These are phyloP conservation scores for Ophiostoma novo-ulmi DNA, from an alignment of 2,329 filamentous ascomycete species.

Conservation along the genomic window DNA sequence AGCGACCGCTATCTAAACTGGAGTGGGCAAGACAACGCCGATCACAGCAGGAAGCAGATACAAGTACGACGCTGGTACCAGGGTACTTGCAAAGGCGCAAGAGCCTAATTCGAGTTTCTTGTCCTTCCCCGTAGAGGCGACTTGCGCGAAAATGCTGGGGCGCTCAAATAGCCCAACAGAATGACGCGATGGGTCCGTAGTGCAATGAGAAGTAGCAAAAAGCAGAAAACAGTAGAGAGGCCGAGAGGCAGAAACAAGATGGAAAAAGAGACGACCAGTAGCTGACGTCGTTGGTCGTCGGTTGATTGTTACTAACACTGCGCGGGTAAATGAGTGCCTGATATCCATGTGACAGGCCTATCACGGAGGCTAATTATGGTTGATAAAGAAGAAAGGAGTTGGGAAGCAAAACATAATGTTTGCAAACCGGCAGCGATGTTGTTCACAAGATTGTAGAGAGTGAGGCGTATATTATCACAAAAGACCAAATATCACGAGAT, in stretches of 20 bases:
- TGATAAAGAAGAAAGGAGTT: slow-evolving; percentile 11
- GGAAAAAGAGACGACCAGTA: not conserved
- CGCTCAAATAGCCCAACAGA: slow-evolving; percentile 1
- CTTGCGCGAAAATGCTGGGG: not conserved
- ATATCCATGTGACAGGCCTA: not conserved
- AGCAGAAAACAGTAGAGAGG: not conserved
- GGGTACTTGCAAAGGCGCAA: not conserved
- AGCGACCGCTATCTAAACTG: not conserved
- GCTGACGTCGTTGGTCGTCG: not conserved
- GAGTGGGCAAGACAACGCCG: slow-evolving; percentile 12
- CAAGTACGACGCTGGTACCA: not conserved
- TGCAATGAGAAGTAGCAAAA: not conserved
- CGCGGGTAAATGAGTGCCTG: not conserved
- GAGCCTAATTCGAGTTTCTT: too few relatives aligned
- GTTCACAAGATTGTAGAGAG: not conserved
- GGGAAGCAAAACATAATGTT: not conserved
- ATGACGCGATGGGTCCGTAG: slow-evolving; percentile 1
- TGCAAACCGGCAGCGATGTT: not conserved
- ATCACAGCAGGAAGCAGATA: not conserved
- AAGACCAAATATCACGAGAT: not conserved
- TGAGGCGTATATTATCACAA: not conserved
- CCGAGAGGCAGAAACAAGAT: not conserved
- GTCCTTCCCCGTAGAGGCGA: not conserved
- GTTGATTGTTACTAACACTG: not conserved
- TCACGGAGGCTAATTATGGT: not conserved